A percentile compares a stretch with the other conserved stretches of the same genome.
phyloP scores from a whole-genome alignment of 202 grass and related monocot species.

The Dendrocalamus latiflorus region DNA sequence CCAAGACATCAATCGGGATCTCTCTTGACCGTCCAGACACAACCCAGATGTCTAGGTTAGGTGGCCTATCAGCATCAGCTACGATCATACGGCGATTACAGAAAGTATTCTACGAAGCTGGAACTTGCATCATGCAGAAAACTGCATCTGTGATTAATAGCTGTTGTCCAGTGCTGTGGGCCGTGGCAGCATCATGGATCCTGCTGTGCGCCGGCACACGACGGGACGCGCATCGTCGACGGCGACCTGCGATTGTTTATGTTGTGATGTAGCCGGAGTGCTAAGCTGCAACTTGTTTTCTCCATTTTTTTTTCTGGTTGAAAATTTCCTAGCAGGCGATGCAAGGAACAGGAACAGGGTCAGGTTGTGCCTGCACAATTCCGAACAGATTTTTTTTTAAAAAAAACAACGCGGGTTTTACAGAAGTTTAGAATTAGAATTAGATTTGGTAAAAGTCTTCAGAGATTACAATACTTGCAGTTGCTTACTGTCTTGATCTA shows the following conservation, averaged over 20 bases:
- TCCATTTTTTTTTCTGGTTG: background rate
- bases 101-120: background rate
- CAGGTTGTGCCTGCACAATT: background rate
- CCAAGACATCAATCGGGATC: slow-evolving; percentile 18
- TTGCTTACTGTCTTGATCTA: too few relatives aligned
- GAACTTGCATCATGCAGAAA: background rate
- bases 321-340: background rate
- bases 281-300: background rate
- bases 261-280: slow-evolving; percentile 7
- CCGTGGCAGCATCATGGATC: background rate
- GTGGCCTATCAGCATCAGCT: slow-evolving; percentile 11
- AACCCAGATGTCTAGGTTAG: background rate
- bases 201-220: slow-evolving; percentile 27
- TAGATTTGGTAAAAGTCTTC: background rate
- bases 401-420: background rate
- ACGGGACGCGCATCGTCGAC: slow-evolving; percentile 6
- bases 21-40: slow-evolving; percentile 15
- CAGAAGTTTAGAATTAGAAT: background rate
- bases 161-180: slow-evolving; percentile 32
- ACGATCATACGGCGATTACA: background rate
- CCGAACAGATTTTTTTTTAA: background rate
- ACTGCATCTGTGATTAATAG: background rate
- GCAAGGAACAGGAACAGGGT: background rate
- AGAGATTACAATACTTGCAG: background rate
- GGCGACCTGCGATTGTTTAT: slow-evolving; percentile 11